Base-by-base conservation (phyloP, 78 protist genomes). In the Polysphondylium violaceum region DNA sequence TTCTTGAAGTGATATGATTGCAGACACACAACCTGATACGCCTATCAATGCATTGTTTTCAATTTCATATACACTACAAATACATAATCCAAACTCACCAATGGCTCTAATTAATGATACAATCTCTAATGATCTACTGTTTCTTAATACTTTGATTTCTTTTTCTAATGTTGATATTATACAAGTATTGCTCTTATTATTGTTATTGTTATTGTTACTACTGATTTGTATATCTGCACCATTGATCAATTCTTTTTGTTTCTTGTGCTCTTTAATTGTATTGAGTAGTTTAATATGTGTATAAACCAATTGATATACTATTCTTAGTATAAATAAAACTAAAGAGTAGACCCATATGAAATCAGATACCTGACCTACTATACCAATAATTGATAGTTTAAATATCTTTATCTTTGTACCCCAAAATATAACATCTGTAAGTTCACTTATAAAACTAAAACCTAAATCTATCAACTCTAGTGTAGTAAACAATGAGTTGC, bases 1-100 rank as follows among this genome's bases (percentile, higher is more conserved):
- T 35, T 72, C 78, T 72, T 72, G 78, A 33, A 72, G 33, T 43
- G 63, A 50, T 16, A 72, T 72, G 17, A 50, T 33, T 3, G 78
- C 78, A 1, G 64, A 50, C 17, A 50, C 11, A 16, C 44, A 33
- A 51, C 78, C 78, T 23, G 59, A 72, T 14, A 55, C 0, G 19
- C 78, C 78, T 50, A 72, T 51, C 5, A 50, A 21, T 19, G 29
- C 27, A 72, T 72, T 55, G 33, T 72, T 72, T 44, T 72, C 78
- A 72, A 72, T 72, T 51, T 72, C 78, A 51, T 72, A 72, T 31
- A 72, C 51, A 19, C 63, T 50, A 72, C 78, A 72, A 31, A 72
- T 51, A 72, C 78, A 72, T 72, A 72, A 50, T 33, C 78, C 78
- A 50, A 50, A 51, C 51, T 72, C 78, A 19, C 59, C 61, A n/a